Evolutionary conservation across 495 filamentous ascomycete species (phyloP).

Genomic region (Neurospora sp.): DNA sequence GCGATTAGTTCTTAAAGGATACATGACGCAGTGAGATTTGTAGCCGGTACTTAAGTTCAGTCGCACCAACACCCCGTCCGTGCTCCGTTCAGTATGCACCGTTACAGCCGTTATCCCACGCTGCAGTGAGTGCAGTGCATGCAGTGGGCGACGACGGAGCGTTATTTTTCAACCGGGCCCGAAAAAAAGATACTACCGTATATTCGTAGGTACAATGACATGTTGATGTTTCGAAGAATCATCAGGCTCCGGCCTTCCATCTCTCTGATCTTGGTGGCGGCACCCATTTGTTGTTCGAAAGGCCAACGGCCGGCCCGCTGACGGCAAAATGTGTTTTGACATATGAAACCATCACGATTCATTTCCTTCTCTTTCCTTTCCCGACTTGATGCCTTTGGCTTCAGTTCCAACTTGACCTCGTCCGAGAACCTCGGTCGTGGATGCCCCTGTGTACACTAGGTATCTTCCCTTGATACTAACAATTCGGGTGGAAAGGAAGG

Average conservation of each 20-base stretch:
- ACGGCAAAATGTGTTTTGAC: not conserved
- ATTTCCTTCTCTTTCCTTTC: not conserved
- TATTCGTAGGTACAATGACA: not conserved
- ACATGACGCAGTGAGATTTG: not conserved
- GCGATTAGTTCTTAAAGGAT: not conserved
- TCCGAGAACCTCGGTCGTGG: not conserved
- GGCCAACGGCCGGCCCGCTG: not conserved
- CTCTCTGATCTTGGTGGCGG: not conserved
- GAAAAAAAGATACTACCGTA: not conserved
- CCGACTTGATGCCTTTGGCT: not conserved
- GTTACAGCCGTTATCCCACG: not conserved
- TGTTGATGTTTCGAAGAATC: not conserved
- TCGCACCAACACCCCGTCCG: not conserved
- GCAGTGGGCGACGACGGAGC: not conserved
- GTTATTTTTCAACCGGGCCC: not conserved
- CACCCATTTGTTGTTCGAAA: not conserved
- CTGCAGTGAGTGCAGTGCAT: not conserved
- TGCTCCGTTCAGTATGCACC: not conserved
- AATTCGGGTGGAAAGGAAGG: not conserved
- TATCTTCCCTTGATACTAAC: not conserved
- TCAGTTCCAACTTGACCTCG: not conserved
- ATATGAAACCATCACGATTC: not conserved
- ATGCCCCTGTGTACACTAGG: not conserved
- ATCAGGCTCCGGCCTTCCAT: not conserved
- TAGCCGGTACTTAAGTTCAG: not conserved